phyloP scores from a whole-genome alignment of 1,139 yeast species.

The Zygoascus meyerae region DNA sequence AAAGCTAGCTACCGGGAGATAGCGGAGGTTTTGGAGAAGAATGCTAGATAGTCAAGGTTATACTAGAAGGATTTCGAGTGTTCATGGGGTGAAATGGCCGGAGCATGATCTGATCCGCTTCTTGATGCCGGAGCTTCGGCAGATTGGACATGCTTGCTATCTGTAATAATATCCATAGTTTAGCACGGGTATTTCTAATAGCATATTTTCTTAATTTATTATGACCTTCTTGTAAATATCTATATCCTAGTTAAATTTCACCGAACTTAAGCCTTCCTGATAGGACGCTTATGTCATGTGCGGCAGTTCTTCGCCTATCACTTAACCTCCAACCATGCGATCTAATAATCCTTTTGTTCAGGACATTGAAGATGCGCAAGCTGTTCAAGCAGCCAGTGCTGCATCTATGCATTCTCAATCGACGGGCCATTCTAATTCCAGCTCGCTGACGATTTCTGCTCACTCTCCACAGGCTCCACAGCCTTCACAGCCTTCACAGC shows the following conservation, averaged over 20 bases:
- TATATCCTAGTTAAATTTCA: too few relatives aligned
- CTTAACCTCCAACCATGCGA: slow-evolving; percentile 4
- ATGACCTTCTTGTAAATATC: too few relatives aligned
- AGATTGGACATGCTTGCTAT: too few relatives aligned
- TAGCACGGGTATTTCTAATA: too few relatives aligned
- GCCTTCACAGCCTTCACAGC: not conserved
- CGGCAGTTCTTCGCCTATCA: not conserved
- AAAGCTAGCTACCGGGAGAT: slow-evolving; percentile 6
- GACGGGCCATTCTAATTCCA: too few relatives aligned
- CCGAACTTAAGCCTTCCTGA: too few relatives aligned
- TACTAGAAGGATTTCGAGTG: too few relatives aligned
- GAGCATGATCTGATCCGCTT: too few relatives aligned
- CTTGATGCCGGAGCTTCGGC: too few relatives aligned
- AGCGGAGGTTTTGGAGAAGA: slow-evolving; percentile 1
- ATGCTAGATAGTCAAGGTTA: not conserved
- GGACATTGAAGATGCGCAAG: slow-evolving; percentile 6
- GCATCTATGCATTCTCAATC: slow-evolving; percentile 1
- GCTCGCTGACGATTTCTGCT: not conserved
- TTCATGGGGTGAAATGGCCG: too few relatives aligned
- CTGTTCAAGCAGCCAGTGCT: slow-evolving; percentile 2
- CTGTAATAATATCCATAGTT: too few relatives aligned
- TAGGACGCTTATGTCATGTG: not conserved
- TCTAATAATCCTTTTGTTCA: slow-evolving; percentile 10
- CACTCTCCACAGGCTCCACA: not conserved
- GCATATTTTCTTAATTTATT: too few relatives aligned